These are phyloP conservation scores for Chlamydomonas asymmetrica DNA, from an alignment of 139 green algal species.

Conservation along the genomic window DNA sequence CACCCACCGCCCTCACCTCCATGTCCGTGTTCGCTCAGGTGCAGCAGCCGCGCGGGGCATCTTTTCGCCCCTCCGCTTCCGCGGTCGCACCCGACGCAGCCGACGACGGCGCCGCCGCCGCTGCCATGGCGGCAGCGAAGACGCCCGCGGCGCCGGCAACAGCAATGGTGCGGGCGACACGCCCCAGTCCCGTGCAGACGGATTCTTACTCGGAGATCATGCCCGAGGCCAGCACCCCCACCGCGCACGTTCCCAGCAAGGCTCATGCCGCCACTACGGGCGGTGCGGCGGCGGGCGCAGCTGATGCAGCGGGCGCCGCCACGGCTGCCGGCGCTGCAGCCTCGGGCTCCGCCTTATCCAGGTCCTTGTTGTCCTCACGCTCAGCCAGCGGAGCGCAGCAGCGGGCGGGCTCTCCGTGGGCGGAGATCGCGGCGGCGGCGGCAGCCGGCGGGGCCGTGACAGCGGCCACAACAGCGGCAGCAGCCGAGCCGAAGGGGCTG, in stretches of 20 bases:
- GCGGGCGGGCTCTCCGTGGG: no score
- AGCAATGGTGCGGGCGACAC: not conserved
- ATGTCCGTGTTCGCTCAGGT: no score
- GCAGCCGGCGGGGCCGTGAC: not conserved
- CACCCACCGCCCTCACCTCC: no score
- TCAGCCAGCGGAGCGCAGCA: no score
- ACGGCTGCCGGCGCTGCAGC: not conserved
- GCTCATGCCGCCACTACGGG: not conserved
- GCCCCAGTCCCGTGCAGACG: no score
- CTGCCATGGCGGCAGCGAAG: not conserved
- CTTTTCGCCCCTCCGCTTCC: no score
- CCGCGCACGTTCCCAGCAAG: slow-evolving; percentile 2
- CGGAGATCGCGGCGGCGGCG: not conserved
- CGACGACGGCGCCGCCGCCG: not conserved
- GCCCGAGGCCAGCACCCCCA: not conserved
- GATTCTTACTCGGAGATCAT: no score
- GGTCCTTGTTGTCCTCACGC: no score
- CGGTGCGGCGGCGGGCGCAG: no score
- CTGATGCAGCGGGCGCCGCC: not conserved
- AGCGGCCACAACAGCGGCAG: not conserved
- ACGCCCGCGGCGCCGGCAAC: not conserved
- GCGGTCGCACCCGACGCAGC: not conserved
- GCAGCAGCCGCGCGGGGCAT: no score
- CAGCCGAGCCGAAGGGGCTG: no score
- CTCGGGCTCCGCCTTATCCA: not conserved